Conservation (phyloP, 1,139 yeast genomes). For the Pichia norvegensis region DNA sequence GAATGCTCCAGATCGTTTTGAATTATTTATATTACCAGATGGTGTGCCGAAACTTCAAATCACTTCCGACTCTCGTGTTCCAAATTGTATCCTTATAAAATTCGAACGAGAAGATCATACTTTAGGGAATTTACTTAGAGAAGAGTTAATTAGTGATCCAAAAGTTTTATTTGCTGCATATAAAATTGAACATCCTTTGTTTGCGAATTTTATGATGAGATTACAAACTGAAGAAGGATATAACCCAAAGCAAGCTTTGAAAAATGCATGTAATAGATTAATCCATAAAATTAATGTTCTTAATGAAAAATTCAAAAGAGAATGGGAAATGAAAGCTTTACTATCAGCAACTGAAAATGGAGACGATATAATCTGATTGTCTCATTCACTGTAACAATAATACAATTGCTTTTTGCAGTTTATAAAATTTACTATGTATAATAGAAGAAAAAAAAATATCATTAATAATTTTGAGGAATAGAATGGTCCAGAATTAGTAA, state of each 20-base stretch:
- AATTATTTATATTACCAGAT: constrained; percentile 91
- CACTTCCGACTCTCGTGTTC: constrained; percentile 90
- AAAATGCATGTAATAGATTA: constrained; percentile 77
- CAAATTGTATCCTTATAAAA: constrained; percentile 86
- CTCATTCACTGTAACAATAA: background rate
- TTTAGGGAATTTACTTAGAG: constrained; percentile 78
- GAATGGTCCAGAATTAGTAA: background rate
- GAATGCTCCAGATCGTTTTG: constrained; percentile 99
- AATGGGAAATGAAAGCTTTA: constrained; percentile 86
- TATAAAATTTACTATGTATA: background rate
- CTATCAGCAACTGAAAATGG: constrained; percentile 69
- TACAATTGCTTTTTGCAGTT: no score
- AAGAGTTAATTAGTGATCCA: constrained; percentile 78
- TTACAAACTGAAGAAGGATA: constrained; percentile 94
- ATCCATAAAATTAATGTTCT: constrained; percentile 71
- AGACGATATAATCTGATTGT: constrained; percentile 27
- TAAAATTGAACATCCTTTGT: constrained; percentile 94
- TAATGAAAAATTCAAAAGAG: constrained; percentile 73
- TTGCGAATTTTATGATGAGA: constrained; percentile 89
- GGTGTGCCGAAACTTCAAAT: constrained; percentile 87
- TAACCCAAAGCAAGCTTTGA: constrained; percentile 82
- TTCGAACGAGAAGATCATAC: constrained; percentile 98
- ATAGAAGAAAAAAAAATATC: background rate
- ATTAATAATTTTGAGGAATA: no score
- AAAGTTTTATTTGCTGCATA: constrained; percentile 92